Conservation (phyloP, 1,284 basidiomycete genomes). For the Kwoniella shivajii region DNA sequence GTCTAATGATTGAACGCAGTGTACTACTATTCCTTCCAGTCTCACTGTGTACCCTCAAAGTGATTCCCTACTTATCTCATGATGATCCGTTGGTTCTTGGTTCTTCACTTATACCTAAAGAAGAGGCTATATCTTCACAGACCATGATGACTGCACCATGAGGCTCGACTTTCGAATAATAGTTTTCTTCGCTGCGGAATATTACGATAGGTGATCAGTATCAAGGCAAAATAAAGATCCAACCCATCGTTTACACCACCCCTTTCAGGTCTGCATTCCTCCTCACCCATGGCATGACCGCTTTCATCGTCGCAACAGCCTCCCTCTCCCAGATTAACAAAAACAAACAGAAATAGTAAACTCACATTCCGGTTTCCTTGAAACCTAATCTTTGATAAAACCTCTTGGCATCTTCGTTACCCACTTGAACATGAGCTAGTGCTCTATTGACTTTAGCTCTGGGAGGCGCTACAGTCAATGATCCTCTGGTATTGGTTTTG, state of each 20-base stretch:
- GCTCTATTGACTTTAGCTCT: conserved; percentile 45
- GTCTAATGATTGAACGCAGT: too few relatives aligned
- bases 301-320: too few relatives aligned
- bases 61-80: background rate
- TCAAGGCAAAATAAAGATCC: too few relatives aligned
- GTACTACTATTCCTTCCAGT: too few relatives aligned
- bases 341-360: conserved; percentile 4
- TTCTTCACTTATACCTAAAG: conserved; percentile 28
- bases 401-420: conserved; percentile 47
- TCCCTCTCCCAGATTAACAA: too few relatives aligned
- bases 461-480: conserved; percentile 33
- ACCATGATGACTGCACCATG: conserved; percentile 46
- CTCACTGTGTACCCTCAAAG: too few relatives aligned
- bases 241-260: background rate
- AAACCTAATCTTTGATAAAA: conserved; percentile 53
- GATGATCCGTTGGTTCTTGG: conserved; percentile 1
- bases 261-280: too few relatives aligned
- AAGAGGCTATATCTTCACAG: conserved; percentile 45
- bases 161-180: conserved; percentile 51
- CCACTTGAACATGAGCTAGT: conserved; percentile 48
- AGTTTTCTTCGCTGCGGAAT: conserved; percentile 39
- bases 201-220: background rate
- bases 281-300: too few relatives aligned
- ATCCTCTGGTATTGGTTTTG: conserved; percentile 39
- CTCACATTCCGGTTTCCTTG: conserved; percentile 46